phyloP scores from a whole-genome alignment of 768 basidiomycete species.

The Lactifluus piperatus region DNA sequence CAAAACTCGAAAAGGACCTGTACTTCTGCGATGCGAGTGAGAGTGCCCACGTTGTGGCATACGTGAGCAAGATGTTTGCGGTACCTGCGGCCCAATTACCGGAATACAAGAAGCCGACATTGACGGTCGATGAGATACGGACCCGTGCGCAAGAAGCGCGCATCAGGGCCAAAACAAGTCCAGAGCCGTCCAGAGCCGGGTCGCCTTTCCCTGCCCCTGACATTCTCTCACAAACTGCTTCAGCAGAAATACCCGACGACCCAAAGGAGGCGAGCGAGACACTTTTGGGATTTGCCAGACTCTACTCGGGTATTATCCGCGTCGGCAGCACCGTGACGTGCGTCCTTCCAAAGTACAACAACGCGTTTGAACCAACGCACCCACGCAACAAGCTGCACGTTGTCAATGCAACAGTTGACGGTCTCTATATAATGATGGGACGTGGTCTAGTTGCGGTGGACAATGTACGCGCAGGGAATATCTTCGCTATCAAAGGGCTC shows the following conservation, averaged over 20 bases:
- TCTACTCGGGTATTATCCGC: conserved; percentile 83
- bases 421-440: conserved; percentile 97
- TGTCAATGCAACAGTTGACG: conserved; percentile 51
- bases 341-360: conserved; percentile 82
- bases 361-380: conserved; percentile 50
- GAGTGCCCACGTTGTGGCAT: conserved; percentile 63
- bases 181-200: conserved; percentile 6
- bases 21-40: conserved; percentile 57
- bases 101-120: conserved; percentile 66
- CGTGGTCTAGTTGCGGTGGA: conserved; percentile 81
- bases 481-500: conserved; percentile 86
- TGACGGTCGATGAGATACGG: conserved; percentile 82
- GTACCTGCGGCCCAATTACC: conserved; percentile 75
- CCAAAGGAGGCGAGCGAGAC: conserved; percentile 43
- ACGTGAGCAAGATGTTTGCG: conserved; percentile 99
- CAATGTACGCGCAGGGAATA: conserved; percentile 82
- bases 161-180: conserved; percentile 18
- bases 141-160: conserved; percentile 43
- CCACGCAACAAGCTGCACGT: conserved; percentile 61
- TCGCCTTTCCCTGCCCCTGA: conserved; percentile 8
- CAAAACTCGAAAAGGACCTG: conserved; percentile 76
- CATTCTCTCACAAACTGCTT: conserved; percentile 20
- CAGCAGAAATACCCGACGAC: conserved; percentile 13
- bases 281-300: conserved; percentile 84
- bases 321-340: conserved; percentile 57